A percentile compares a stretch with the other conserved stretches of the same genome.
phyloP scores from a whole-genome alignment of 164 flowering plant genomes.

The Echeveria elegans region DNA sequence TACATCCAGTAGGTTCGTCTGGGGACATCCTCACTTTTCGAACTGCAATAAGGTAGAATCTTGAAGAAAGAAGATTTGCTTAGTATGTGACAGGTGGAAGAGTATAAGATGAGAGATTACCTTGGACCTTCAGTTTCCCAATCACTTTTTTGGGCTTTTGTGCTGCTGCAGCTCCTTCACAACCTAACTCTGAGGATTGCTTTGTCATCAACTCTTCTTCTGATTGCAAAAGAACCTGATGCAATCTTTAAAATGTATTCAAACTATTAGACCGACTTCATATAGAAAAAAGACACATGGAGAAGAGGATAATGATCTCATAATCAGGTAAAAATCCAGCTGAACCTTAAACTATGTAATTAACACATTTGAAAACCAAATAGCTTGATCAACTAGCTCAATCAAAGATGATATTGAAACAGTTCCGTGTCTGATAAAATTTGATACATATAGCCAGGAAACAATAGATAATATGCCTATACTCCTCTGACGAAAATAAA shows the following conservation, averaged over 20 bases:
- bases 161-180: conserved; percentile 44
- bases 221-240: conserved; percentile 62
- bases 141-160: conserved; percentile 72
- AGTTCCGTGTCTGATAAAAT: not conserved
- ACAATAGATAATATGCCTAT: not conserved
- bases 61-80: conserved; percentile 2
- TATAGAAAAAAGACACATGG: not conserved
- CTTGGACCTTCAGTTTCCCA: conserved; percentile 96
- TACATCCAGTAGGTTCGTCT: conserved; percentile 85
- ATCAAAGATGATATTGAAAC: not conserved
- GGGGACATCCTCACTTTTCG: conserved; percentile 67
- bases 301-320: not conserved
- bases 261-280: not conserved
- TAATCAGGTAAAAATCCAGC: not conserved
- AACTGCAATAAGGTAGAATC: conserved; percentile 37
- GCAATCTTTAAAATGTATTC: conserved; percentile 36
- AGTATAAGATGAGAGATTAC: conserved; percentile 20
- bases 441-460: not conserved
- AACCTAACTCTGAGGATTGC: conserved; percentile 43
- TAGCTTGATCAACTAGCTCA: not conserved
- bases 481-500: not conserved
- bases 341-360: not conserved
- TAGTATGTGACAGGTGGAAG: not conserved
- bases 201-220: conserved; percentile 75
- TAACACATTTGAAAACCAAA: not conserved